Percentiles rank a stretch among this genome's conserved stretches.
These are phyloP conservation scores for Myotisia sp. DNA, from an alignment of 2,329 filamentous ascomycete genomes.

Conservation along the genomic window DNA sequence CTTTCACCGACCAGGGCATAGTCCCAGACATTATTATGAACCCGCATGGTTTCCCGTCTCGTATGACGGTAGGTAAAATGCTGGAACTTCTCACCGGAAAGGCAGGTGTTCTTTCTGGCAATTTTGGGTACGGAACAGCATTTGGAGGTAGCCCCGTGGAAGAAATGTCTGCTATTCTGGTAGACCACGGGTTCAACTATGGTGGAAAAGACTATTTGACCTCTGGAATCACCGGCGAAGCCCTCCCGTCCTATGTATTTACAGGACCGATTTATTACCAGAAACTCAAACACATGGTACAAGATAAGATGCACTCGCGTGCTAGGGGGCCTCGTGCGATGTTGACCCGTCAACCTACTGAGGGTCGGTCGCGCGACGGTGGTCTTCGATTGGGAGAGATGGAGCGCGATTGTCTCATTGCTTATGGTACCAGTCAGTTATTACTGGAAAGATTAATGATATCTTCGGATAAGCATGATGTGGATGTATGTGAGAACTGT, in stretches of 20 bases:
- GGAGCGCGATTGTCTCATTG: slow-evolving; percentile 96
- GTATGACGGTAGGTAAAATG: slow-evolving; percentile 98
- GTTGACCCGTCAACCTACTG: slow-evolving; percentile 86
- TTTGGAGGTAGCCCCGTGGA: slow-evolving; percentile 76
- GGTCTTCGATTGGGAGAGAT: slow-evolving; percentile 92
- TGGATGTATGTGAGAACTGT: slow-evolving; percentile 88
- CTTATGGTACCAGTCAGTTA: slow-evolving; percentile 86
- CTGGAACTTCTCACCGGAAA: slow-evolving; percentile 91
- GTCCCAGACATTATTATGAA: slow-evolving; percentile 99
- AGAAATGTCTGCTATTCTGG: slow-evolving; percentile 73
- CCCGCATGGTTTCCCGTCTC: slow-evolving; percentile 96
- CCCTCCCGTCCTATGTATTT: slow-evolving; percentile 90
- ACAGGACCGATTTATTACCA: slow-evolving; percentile 99
- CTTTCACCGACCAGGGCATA: slow-evolving; percentile 80
- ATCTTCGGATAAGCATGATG: slow-evolving; percentile 73
- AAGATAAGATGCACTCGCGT: slow-evolving; percentile 98
- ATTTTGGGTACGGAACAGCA: slow-evolving; percentile 75
- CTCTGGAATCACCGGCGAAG: slow-evolving; percentile 85
- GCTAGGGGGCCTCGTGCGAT: slow-evolving; percentile 81
- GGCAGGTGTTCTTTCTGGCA: slow-evolving; percentile 72
- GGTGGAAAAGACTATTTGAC: slow-evolving; percentile 96
- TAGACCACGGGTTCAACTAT: slow-evolving; percentile 86
- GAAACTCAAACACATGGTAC: slow-evolving; percentile 99
- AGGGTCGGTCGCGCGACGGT: slow-evolving; percentile 84
- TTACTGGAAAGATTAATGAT: slow-evolving; percentile 90